phyloP scores from a whole-genome alignment of 2,329 filamentous ascomycete species.

The Bisporella sp. region DNA sequence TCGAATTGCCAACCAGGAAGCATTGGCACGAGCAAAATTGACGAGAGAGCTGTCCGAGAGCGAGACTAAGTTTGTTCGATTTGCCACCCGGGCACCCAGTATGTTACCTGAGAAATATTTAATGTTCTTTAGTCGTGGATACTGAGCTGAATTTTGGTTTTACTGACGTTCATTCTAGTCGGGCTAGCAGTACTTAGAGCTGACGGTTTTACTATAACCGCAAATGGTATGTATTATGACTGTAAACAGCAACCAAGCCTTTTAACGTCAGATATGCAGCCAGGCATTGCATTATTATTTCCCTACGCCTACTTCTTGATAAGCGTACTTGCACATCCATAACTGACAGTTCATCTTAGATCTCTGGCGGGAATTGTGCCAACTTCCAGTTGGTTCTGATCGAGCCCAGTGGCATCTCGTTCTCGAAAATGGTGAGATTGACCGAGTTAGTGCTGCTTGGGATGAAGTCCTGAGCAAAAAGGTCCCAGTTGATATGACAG shows the following conservation, averaged over 20 bases:
- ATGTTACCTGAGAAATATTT: not conserved
- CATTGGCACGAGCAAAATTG: slow-evolving; percentile 69
- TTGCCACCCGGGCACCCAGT: not conserved
- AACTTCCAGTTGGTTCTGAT: slow-evolving; percentile 49
- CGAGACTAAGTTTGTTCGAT: slow-evolving; percentile 68
- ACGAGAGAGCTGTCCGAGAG: slow-evolving; percentile 67
- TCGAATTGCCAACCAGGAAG: slow-evolving; percentile 65
- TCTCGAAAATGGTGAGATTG: slow-evolving; percentile 59
- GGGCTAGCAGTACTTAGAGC: no score
- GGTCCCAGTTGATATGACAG: slow-evolving; percentile 61
- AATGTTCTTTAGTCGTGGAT: no score
- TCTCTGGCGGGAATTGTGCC: slow-evolving; percentile 62
- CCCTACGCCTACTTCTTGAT: no score
- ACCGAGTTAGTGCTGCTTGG: slow-evolving; percentile 55
- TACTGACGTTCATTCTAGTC: no score
- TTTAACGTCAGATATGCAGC: no score
- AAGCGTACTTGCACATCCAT: no score
- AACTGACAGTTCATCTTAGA: slow-evolving; percentile 35
- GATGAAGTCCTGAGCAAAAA: slow-evolving; percentile 52
- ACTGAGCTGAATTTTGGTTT: no score
- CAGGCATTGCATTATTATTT: no score
- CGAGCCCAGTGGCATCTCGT: slow-evolving; percentile 66
- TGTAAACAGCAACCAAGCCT: no score
- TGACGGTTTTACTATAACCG: no score
- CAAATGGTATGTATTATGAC: no score